Conservation (phyloP, 73 alveolate species). For the Paramecium octaurelia region DNA sequence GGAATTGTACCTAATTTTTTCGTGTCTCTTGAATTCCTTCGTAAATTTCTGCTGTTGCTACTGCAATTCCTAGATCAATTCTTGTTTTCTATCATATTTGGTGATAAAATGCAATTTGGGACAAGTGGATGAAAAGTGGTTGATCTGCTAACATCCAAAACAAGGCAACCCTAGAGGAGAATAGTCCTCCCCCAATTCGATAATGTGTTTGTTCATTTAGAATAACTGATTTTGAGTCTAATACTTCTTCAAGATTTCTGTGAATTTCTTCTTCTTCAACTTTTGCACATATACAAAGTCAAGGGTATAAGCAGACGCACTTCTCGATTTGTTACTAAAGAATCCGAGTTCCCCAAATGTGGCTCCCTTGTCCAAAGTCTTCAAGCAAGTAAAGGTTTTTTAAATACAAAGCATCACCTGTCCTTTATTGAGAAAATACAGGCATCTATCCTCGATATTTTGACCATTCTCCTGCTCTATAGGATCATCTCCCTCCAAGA, state of each 20-base stretch:
- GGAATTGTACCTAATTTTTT: not conserved
- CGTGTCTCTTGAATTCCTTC: constrained; percentile 10
- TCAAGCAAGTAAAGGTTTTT: constrained; percentile 64
- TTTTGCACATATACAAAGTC: constrained; percentile 77
- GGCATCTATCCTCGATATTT: constrained; percentile 63
- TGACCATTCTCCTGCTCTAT: not conserved
- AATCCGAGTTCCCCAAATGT: constrained; percentile 87
- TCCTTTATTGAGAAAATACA: constrained; percentile 70
- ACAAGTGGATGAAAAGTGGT: constrained; percentile 8
- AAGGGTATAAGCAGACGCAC: constrained; percentile 74
- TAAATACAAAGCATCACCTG: constrained; percentile 66
- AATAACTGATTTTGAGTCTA: not conserved
- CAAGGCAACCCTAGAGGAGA: constrained; percentile 37
- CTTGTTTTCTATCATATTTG: not conserved
- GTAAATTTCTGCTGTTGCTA: not conserved
- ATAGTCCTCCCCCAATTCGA: not conserved
- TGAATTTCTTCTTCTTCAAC: constrained; percentile 64
- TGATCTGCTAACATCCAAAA: constrained; percentile 19
- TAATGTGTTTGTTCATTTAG: constrained; percentile 18
- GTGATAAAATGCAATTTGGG: constrained; percentile 13
- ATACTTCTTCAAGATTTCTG: not conserved
- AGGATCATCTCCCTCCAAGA: constrained; percentile 73
- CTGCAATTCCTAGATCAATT: not conserved
- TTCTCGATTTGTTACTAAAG: constrained; percentile 77
- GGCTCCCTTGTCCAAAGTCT: constrained; percentile 67